Evolutionary conservation across 2,329 filamentous ascomycete species (phyloP), one percentile per base, ranked within the genome.

Genomic region (Aspergillus sp.): DNA sequence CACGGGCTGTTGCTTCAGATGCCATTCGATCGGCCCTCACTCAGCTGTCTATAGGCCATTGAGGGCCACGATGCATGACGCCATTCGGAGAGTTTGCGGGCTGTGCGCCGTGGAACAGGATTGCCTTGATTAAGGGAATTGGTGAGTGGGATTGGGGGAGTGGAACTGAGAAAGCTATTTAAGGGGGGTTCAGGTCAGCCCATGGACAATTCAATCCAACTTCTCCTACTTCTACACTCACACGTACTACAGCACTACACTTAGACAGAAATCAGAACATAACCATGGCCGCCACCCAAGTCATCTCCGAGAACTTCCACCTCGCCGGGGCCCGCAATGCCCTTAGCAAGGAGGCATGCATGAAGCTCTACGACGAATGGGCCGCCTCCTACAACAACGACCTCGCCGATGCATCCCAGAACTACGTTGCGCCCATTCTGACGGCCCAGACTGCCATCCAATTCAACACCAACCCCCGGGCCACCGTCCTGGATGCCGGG

Each of bases 401-500:
- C 57, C 71, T 80, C 48, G 64, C 68, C 31, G 66, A 70, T 21
- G 69, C 55, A 7, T 66, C 69, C 4, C 68, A 76, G 52, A 67
- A 73, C 52, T 81, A 80, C 56, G 76, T 76, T 12, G 76, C 74
- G 2, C 79, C 78, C 0, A 64, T 68, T 1, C 67, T 78, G 12
- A 71, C 73, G 15, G 77, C 73, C 8, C 66, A 75, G 44, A 68
- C 72, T 3, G 68, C 73, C 37, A 57, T 73, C 15, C 60, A 62
- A 23, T 57, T 53, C 44, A 64, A 43, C 23, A 64, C 53, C n/a
- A 55, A 58, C 12, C 40, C 55, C 19, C 62, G 68, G 17, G 66
- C 68, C 6, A 54, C 62, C 3, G 78, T 84, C 55, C 75, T 83
- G 0, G 82, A 85, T 58, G 82, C 82, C 21, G 82, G 82, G n/a